Evolutionary conservation across 225 moss, liverwort and hornwort genomes (phyloP), one percentile per base, ranked within the genome.

Genomic region (Pleurozium schreberi): DNA sequence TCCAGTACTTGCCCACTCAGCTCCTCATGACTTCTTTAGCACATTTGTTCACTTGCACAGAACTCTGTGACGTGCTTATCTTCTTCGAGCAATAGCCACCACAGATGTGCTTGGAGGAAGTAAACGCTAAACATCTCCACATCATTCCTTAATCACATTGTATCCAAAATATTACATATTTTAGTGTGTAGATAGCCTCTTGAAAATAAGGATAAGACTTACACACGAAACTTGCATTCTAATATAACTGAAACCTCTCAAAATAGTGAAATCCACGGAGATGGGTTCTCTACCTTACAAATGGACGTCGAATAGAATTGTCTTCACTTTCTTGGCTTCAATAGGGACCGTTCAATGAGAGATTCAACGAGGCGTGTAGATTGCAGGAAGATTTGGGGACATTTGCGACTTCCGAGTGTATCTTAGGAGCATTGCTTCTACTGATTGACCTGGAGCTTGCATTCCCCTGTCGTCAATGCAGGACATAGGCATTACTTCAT

Each of bases 361-460:
- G 69, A 84, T 49, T 93, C 86, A 96, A 66, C 97, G 95, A 55
- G 93, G 91, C 25, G 95, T 99, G 88, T 97, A 99, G 52, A 96
- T 80, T 82, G 94, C 93, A 70, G 95, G 91, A 65, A 82, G 90
- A 60, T 80, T 90, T 86, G 93, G 89, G 78, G 95, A 94, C 47
- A 83, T 84, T 91, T 99, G 99, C 65, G 93, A 95, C 85, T 97
- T 99, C 75, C 99, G 95, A 60, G 99, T 95, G 87, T 93, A 96
- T 88, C 94, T 94, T 34, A 99, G 90, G 62, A 99, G 95, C 96
- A 99, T 96, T 55, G 97, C 97, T 91, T 96, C 99, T 58, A 96
- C 96, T 77, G 99, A 99, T 80, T 94, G 95, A 61, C 96, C 96
- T 52, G 99, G 97, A 91, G 95, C 95, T 91, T 96, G 96, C 95